These are phyloP conservation scores for Trichoderma aggressivum DNA, from an alignment of 2,329 filamentous ascomycete species.

Conservation along the genomic window DNA sequence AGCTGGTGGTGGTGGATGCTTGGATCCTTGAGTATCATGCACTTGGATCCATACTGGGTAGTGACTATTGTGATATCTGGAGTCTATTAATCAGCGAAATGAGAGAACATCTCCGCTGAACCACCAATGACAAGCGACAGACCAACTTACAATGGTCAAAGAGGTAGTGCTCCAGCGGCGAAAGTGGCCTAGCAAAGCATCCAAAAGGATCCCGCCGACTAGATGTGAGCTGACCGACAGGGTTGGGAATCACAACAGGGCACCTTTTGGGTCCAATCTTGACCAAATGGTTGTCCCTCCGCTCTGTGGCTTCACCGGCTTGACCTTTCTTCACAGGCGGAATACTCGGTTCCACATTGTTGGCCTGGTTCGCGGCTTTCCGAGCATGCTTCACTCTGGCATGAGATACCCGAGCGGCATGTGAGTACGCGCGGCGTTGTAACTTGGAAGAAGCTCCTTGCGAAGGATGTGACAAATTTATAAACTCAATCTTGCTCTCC, in stretches of 20 bases:
- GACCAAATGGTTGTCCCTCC: background rate
- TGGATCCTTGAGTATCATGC: background rate
- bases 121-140: too few species aligned
- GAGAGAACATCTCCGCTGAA: background rate
- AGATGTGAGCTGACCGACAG: background rate
- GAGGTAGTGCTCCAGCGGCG: background rate
- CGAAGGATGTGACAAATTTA: background rate
- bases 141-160: background rate
- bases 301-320: background rate
- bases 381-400: constrained; percentile 1
- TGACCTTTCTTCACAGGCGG: background rate
- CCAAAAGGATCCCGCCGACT: background rate
- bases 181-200: background rate
- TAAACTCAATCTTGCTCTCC: background rate
- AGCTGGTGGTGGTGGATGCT: background rate
- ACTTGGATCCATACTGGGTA: background rate
- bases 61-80: background rate
- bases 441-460: background rate
- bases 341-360: background rate
- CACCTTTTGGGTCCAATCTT: fast-evolving
- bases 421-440: background rate
- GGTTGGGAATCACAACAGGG: background rate
- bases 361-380: background rate
- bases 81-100: background rate
- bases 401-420: background rate